These are phyloP conservation scores for Claviceps fusiformis DNA, from an alignment of 2,329 filamentous ascomycete genomes.

Conservation along the genomic window DNA sequence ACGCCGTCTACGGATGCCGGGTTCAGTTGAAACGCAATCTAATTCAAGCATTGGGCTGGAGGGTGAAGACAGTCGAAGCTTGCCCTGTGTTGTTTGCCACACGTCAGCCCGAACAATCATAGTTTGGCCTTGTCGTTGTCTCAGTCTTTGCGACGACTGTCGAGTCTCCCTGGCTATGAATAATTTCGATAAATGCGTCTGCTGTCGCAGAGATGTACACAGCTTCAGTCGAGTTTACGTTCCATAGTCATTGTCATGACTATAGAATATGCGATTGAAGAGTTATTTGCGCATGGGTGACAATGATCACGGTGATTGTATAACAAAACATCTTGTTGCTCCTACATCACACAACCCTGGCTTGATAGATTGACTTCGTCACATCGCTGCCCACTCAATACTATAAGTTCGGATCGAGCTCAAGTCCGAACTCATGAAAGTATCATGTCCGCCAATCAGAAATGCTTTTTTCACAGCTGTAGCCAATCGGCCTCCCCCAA, in stretches of 20 bases:
- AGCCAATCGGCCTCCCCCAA: conserved; percentile 74
- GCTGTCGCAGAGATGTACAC: conserved; percentile 74
- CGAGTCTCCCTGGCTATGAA: conserved; percentile 88
- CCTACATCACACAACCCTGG: not conserved
- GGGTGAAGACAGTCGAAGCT: conserved; percentile 56
- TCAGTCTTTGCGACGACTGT: conserved; percentile 91
- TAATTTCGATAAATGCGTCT: conserved; percentile 94
- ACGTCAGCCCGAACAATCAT: conserved; percentile 74
- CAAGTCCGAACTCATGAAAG: conserved; percentile 19
- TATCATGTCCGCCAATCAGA: conserved; percentile 59
- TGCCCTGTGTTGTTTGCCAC: conserved; percentile 90
- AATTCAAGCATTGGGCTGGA: conserved; percentile 18
- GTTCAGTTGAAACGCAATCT: not conserved
- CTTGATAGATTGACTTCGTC: conserved; percentile 18
- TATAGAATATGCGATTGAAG: not conserved
- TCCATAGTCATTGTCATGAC: conserved; percentile 29
- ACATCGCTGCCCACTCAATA: conserved; percentile 92
- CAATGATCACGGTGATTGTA: not conserved
- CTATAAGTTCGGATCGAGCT: conserved; percentile 57
- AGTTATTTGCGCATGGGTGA: not conserved
- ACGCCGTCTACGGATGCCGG: conserved; percentile 18
- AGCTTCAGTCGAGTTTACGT: conserved; percentile 90
- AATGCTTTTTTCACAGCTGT: conserved; percentile 96
- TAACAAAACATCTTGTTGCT: not conserved
- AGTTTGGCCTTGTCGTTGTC: conserved; percentile 90